These are phyloP conservation scores for Fagus sylvatica DNA, from an alignment of 306 rosid genomes.

Conservation along the genomic window DNA sequence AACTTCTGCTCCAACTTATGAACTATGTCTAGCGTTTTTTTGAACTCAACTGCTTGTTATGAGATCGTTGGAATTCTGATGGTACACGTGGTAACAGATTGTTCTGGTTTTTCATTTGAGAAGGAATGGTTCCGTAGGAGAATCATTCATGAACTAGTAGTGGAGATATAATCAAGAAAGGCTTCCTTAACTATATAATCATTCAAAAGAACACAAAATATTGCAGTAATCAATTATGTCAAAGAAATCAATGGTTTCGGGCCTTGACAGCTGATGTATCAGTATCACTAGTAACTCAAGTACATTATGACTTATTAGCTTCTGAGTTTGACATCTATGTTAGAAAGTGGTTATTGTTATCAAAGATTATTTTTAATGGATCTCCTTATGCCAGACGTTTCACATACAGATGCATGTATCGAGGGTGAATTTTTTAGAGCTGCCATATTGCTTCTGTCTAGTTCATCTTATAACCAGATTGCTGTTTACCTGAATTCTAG, in stretches of 20 bases:
- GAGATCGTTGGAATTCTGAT: background rate
- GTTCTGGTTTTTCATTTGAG: background rate
- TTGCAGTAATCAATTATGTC: background rate
- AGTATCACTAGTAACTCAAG: background rate
- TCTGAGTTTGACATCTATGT: background rate
- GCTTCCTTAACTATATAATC: background rate
- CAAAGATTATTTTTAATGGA: too few species aligned
- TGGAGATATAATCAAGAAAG: background rate
- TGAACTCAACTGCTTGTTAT: background rate
- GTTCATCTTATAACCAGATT: background rate
- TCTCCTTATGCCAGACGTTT: too few species aligned
- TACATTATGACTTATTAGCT: background rate
- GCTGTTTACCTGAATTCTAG: background rate
- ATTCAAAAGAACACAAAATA: background rate
- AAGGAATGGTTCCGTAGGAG: background rate
- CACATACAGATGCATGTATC: background rate
- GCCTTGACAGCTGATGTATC: background rate
- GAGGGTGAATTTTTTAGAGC: background rate
- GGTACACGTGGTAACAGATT: too few species aligned
- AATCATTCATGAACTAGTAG: background rate
- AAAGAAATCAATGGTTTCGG: background rate
- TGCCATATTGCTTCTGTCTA: background rate
- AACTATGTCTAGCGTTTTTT: background rate
- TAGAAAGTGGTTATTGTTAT: too few species aligned
- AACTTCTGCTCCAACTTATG: conserved; percentile 29